These are phyloP conservation scores for Pichia rugopelliculosa DNA, from an alignment of 805 yeast genomes.

Conservation along the genomic window DNA sequence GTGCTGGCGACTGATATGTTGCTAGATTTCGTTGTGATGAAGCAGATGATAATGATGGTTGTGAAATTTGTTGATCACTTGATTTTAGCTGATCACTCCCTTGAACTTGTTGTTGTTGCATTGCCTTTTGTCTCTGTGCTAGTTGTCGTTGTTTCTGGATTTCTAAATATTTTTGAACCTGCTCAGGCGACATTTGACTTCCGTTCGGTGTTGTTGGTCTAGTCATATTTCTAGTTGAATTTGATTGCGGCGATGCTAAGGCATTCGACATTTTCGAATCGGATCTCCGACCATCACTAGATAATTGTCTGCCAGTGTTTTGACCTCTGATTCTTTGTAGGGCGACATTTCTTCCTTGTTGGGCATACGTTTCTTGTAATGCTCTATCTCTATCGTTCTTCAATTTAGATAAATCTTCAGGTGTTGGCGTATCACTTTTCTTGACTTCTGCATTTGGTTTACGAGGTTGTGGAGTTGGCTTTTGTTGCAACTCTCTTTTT, in stretches of 20 bases:
- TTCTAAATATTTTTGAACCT: conserved; percentile 49
- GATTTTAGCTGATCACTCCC: conserved; percentile 24
- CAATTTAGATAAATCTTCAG: conserved; percentile 74
- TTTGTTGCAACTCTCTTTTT: conserved; percentile 73
- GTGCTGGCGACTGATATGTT: neutral
- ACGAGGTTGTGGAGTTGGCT: conserved; percentile 40
- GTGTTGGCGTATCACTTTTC: conserved; percentile 56
- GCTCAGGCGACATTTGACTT: conserved; percentile 52
- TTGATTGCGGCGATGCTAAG: conserved; percentile 8
- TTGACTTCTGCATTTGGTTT: conserved; percentile 23
- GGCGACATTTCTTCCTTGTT: conserved; percentile 16
- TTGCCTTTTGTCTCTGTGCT: conserved; percentile 25
- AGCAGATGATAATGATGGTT: conserved; percentile 12
- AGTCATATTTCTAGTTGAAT: conserved; percentile 3
- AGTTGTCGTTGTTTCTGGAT: conserved; percentile 39
- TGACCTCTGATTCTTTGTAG: conserved; percentile 21
- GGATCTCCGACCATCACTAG: conserved; percentile 11
- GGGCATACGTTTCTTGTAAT: conserved; percentile 62
- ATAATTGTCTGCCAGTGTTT: conserved; percentile 13
- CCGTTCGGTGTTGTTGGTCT: conserved; percentile 47
- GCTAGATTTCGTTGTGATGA: neutral
- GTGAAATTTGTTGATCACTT: conserved; percentile 5
- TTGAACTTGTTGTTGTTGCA: conserved; percentile 34
- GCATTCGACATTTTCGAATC: conserved; percentile 13
- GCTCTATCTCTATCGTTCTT: conserved; percentile 84